phyloP scores from a whole-genome alignment of 2,329 filamentous ascomycete genomes.

The Diplocarpon rosae region DNA sequence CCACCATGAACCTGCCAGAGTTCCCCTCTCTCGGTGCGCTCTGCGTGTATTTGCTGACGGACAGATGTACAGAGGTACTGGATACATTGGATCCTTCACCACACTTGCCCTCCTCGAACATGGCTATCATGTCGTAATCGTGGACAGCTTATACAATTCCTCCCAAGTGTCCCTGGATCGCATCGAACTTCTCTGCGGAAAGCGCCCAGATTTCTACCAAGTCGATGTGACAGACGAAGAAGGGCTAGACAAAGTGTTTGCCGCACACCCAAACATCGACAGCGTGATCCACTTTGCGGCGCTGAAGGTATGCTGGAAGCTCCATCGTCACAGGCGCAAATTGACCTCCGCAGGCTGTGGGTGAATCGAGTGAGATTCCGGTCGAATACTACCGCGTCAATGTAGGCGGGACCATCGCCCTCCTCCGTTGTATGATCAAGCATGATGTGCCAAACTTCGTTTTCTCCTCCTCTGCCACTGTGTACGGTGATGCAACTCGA shows the following conservation, averaged over 20 bases:
- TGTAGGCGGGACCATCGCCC: slow-evolving; percentile 79
- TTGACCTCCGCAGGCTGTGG: slow-evolving; percentile 59
- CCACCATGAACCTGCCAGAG: not conserved
- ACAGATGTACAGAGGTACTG: slow-evolving; percentile 62
- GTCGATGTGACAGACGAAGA: slow-evolving; percentile 80
- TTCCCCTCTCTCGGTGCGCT: not conserved
- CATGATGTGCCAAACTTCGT: slow-evolving; percentile 94
- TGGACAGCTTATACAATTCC: slow-evolving; percentile 96
- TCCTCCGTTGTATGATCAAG: slow-evolving; percentile 77
- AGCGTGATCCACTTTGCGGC: slow-evolving; percentile 98
- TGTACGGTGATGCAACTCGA: slow-evolving; percentile 88
- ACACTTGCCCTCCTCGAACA: slow-evolving; percentile 82
- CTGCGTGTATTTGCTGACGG: slow-evolving; percentile 17
- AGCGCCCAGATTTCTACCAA: slow-evolving; percentile 75
- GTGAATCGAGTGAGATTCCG: slow-evolving; percentile 86
- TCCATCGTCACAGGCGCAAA: slow-evolving; percentile 2
- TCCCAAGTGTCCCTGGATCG: slow-evolving; percentile 84
- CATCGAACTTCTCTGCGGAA: slow-evolving; percentile 87
- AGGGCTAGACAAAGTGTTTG: slow-evolving; percentile 76
- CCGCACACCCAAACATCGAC: slow-evolving; percentile 84
- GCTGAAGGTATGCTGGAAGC: slow-evolving; percentile 60
- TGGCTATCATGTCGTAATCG: slow-evolving; percentile 91
- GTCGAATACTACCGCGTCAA: slow-evolving; percentile 98
- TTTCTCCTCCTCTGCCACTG: slow-evolving; percentile 95
- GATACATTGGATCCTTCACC: slow-evolving; percentile 99